Evolutionary conservation across 164 flowering plant genomes (phyloP).

Genomic region (grape (Vitis vinifera)): DNA sequence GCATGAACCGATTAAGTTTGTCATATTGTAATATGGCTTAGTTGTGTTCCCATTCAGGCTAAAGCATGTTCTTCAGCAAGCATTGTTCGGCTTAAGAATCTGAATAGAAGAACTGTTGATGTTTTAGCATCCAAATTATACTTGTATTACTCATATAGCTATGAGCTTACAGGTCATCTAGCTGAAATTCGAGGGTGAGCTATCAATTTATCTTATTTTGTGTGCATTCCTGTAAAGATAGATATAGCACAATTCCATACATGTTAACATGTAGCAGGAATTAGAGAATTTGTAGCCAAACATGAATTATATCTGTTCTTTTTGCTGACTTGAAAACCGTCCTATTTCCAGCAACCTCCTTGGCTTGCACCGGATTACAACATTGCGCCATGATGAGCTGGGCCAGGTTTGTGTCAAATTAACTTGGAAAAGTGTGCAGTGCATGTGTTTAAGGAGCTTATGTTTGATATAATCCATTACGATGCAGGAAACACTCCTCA

Average conservation of each 20-base stretch:
- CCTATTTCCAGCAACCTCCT: conserved; percentile 68
- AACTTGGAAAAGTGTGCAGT: conserved; percentile 1
- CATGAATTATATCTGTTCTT: too few species aligned
- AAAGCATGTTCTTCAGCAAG: conserved; percentile 87
- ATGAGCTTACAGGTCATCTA: conserved; percentile 91
- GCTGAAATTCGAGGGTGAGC: conserved; percentile 94
- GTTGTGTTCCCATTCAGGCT: conserved; percentile 48
- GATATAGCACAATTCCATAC: too few species aligned
- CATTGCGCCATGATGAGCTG: conserved; percentile 92
- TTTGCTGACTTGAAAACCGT: too few species aligned
- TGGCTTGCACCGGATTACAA: conserved; percentile 83
- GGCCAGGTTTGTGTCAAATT: conserved; percentile 72
- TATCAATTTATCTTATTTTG: background rate
- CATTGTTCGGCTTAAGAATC: conserved; percentile 68
- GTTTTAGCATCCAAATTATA: conserved; percentile 87
- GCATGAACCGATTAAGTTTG: too few species aligned
- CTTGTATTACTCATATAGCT: conserved; percentile 82
- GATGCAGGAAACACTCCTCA: conserved; percentile 27
- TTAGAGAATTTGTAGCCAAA: too few species aligned
- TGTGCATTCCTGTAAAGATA: too few species aligned
- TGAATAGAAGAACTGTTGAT: conserved; percentile 89
- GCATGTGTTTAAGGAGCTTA: conserved; percentile 9
- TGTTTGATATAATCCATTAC: conserved; percentile 1
- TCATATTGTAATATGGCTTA: background rate
- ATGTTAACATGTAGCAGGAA: too few species aligned